These are phyloP conservation scores for Ceratobasidium sp. DNA, from an alignment of 1,284 basidiomycete species.

Conservation along the genomic window DNA sequence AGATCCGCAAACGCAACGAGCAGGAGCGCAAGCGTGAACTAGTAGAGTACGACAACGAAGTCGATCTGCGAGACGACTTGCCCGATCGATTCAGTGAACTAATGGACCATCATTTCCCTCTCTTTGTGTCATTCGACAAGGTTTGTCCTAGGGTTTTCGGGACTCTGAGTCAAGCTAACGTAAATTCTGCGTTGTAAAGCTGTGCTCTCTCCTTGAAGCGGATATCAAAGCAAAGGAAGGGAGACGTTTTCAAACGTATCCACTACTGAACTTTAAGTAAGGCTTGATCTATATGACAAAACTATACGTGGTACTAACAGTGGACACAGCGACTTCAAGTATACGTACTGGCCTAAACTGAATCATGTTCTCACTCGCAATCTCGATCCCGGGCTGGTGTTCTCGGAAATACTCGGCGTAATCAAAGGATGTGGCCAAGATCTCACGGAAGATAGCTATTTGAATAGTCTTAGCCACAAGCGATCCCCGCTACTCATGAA, in stretches of 20 bases:
- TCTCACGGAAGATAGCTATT: conserved; percentile 51
- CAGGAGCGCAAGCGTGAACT: conserved; percentile 21
- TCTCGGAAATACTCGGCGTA: conserved; percentile 73
- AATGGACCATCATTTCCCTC: conserved; percentile 67
- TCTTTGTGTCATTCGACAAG: conserved; percentile 71
- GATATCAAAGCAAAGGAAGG: conserved; percentile 48
- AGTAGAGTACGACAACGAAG: conserved; percentile 30
- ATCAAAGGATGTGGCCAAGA: conserved; percentile 71
- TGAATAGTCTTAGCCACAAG: conserved; percentile 58
- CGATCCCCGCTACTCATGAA: conserved; percentile 59
- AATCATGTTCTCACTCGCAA: conserved; percentile 62
- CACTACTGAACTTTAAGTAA: neutral
- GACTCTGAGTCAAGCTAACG: neutral
- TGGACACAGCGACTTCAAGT: conserved; percentile 56
- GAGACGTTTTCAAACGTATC: neutral
- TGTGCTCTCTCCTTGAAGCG: conserved; percentile 46
- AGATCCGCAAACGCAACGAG: conserved; percentile 15
- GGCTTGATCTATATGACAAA: neutral
- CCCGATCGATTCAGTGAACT: conserved; percentile 66
- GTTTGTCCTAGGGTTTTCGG: conserved; percentile 52
- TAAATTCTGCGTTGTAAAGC: conserved; percentile 1
- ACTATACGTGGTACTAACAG: conserved; percentile 16
- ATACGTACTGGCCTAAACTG: conserved; percentile 70
- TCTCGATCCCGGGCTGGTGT: conserved; percentile 68
- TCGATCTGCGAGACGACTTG: conserved; percentile 47